phyloP scores from a whole-genome alignment of 495 filamentous ascomycete genomes.

The Acidiella bohemica region DNA sequence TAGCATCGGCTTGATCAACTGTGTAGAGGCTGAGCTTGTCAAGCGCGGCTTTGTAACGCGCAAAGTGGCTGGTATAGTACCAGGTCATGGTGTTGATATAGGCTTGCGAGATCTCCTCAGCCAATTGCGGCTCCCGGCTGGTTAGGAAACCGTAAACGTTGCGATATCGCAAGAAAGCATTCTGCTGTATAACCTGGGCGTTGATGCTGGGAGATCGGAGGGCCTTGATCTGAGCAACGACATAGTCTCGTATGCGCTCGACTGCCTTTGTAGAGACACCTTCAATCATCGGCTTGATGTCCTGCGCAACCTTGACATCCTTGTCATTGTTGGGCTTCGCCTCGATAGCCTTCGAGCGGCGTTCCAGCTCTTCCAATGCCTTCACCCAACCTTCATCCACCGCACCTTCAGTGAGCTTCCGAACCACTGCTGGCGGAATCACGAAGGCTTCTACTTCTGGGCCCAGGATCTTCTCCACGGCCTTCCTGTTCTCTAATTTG shows the following conservation, averaged over 20 bases:
- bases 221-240: constrained; percentile 86
- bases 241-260: constrained; percentile 83
- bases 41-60: constrained; percentile 69
- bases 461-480: constrained; percentile 76
- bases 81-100: constrained; percentile 98
- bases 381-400: constrained; percentile 87
- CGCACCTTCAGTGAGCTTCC: constrained; percentile 69
- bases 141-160: constrained; percentile 76
- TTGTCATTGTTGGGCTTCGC: constrained; percentile 44
- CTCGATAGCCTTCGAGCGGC: constrained; percentile 58
- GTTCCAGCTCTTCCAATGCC: constrained; percentile 72
- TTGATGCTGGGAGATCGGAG: constrained; percentile 89
- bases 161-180: constrained; percentile 73
- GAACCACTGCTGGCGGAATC: constrained; percentile 67
- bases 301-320: constrained; percentile 59
- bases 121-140: constrained; percentile 60
- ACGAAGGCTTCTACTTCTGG: constrained; percentile 87
- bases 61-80: constrained; percentile 91
- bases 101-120: constrained; percentile 78
- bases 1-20: constrained; percentile 70
- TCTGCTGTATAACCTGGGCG: constrained; percentile 87
- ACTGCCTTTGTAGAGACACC: constrained; percentile 80
- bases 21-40: constrained; percentile 70
- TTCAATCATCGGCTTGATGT: constrained; percentile 71
- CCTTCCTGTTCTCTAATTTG: constrained; percentile 76